Conservation (phyloP, 768 basidiomycete species). For the Auricularia sp. region DNA sequence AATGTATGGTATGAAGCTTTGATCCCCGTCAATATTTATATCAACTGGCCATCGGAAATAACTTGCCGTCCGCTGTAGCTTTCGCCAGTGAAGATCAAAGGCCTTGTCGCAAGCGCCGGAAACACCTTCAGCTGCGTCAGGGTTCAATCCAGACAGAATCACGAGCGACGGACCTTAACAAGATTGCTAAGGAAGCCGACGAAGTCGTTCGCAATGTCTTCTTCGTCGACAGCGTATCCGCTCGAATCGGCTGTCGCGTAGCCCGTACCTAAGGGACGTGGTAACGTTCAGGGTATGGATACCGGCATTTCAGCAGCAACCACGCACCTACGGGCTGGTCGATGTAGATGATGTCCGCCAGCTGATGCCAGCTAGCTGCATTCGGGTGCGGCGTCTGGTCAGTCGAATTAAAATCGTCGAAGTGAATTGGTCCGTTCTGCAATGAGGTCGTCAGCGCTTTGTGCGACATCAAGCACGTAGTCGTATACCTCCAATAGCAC, state of each 20-base stretch:
- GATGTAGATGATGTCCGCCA: slow-evolving; percentile 2
- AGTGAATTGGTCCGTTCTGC: not conserved
- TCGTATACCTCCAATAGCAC: not conserved
- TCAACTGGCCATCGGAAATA: not conserved
- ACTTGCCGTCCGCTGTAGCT: slow-evolving; percentile 53
- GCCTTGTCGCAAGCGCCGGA: slow-evolving; percentile 54
- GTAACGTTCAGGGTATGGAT: not conserved
- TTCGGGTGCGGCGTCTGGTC: not conserved
- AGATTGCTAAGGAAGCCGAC: slow-evolving; percentile 63
- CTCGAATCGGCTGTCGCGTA: not conserved
- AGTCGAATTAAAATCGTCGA: not conserved
- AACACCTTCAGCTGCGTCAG: slow-evolving; percentile 24
- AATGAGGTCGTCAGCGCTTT: not conserved
- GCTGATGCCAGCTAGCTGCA: not conserved
- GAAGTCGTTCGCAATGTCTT: slow-evolving; percentile 49
- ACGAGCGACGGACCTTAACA: slow-evolving; percentile 38
- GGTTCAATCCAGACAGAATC: not conserved
- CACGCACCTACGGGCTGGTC: not conserved
- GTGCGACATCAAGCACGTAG: not conserved
- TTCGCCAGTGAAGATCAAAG: slow-evolving; percentile 61
- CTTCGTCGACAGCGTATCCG: slow-evolving; percentile 32
- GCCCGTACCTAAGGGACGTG: not conserved
- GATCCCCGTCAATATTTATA: slow-evolving; percentile 38
- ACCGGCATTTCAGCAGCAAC: not conserved
- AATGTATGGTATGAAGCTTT: slow-evolving; percentile 52